These are phyloP conservation scores for Hyphodiscus hymeniophilus DNA, from an alignment of 495 filamentous ascomycete species.

Conservation along the genomic window DNA sequence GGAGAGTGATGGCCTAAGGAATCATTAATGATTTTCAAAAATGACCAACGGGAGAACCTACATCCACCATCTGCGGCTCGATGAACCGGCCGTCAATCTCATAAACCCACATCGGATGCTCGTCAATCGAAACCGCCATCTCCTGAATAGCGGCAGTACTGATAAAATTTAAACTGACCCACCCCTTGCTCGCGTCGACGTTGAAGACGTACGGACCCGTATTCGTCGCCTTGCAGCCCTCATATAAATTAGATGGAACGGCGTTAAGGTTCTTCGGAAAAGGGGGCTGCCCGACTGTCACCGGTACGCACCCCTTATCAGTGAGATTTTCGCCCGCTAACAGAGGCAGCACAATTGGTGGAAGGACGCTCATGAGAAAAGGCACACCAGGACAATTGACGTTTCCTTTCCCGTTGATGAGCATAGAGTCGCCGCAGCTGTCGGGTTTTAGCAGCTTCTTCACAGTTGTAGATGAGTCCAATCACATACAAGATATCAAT, in stretches of 20 bases:
- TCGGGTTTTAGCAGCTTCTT: conserved; percentile 9
- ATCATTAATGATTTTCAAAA: background rate
- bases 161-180: conserved; percentile 43
- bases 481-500: conserved; percentile 31
- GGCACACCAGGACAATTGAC: conserved; percentile 37
- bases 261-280: conserved; percentile 21
- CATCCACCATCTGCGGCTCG: conserved; percentile 29
- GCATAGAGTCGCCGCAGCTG: conserved; percentile 37
- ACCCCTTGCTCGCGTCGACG: conserved; percentile 29
- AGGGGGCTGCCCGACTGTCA: conserved; percentile 15
- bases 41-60: background rate
- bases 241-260: conserved; percentile 31
- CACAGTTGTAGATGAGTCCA: background rate
- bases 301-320: conserved; percentile 34
- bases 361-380: conserved; percentile 29
- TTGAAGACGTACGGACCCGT: conserved; percentile 29
- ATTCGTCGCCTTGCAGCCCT: conserved; percentile 33
- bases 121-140: conserved; percentile 37
- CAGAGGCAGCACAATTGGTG: conserved; percentile 23
- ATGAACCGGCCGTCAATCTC: conserved; percentile 38
- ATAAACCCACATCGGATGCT: conserved; percentile 36
- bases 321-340: conserved; percentile 32
- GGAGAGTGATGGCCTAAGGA: conserved; percentile 24
- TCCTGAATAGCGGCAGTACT: conserved; percentile 20
- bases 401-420: conserved; percentile 46